These are phyloP conservation scores for Tricholoma terreum DNA, from an alignment of 768 basidiomycete genomes.

Conservation along the genomic window DNA sequence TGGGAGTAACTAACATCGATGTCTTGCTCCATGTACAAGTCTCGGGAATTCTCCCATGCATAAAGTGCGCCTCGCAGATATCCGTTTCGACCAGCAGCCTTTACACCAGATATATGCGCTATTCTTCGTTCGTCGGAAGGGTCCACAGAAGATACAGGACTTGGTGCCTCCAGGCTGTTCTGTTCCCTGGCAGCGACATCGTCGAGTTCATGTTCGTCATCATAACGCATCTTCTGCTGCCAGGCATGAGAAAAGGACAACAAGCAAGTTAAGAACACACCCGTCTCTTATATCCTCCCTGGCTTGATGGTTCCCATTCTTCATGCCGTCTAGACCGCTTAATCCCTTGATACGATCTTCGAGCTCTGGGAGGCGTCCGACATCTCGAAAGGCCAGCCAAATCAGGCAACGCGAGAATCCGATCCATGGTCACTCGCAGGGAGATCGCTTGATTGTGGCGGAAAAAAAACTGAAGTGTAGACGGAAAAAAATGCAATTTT, in stretches of 20 bases:
- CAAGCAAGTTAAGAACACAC: not conserved
- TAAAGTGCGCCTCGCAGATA: not conserved
- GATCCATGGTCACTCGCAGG: slow-evolving; percentile 35
- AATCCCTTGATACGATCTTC: not conserved
- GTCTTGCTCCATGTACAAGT: not conserved
- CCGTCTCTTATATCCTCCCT: slow-evolving; percentile 6
- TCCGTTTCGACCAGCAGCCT: not conserved
- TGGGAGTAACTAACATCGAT: slow-evolving; percentile 2
- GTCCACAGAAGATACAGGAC: not conserved
- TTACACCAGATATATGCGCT: not conserved
- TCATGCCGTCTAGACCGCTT: not conserved
- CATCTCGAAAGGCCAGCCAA: slow-evolving; percentile 36
- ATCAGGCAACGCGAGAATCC: slow-evolving; percentile 43
- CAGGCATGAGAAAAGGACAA: not conserved
- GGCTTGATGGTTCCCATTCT: not conserved
- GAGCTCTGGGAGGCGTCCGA: not conserved
- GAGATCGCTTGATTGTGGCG: slow-evolving; percentile 26
- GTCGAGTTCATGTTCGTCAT: not conserved
- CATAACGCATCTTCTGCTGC: not conserved
- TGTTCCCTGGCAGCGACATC: not conserved
- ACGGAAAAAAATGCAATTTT: not conserved
- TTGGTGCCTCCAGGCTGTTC: not conserved
- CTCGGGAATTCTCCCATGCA: not conserved
- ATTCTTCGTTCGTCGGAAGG: not conserved
- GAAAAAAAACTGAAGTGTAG: not conserved